phyloP scores from a whole-genome alignment of 2,329 filamentous ascomycete species.

The Salinomyces thailandicus region DNA sequence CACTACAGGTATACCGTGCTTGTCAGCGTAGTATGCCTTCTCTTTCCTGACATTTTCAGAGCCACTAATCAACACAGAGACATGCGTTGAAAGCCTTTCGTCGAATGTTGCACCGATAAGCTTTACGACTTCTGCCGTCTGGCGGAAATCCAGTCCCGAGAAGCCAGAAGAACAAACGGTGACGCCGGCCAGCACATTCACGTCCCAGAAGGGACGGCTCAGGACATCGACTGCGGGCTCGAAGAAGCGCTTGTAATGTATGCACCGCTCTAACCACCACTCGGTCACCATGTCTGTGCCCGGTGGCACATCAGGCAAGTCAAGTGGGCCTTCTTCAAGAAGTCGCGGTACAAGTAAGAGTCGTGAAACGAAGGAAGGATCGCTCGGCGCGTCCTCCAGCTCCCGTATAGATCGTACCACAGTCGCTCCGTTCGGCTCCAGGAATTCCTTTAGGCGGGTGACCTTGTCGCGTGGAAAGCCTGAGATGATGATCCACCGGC shows the following conservation, averaged over 20 bases:
- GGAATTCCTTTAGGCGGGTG: conserved; percentile 12
- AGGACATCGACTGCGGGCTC: conserved; percentile 60
- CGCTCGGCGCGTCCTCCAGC: conserved; percentile 12
- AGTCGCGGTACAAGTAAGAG: conserved; percentile 27
- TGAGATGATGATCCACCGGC: conserved; percentile 18
- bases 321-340: conserved; percentile 15
- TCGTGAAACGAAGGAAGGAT: conserved; percentile 9
- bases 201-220: conserved; percentile 60
- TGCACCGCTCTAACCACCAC: conserved; percentile 85
- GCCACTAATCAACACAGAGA: conserved; percentile 65
- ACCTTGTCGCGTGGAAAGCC: conserved; percentile 18
- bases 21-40: conserved; percentile 66
- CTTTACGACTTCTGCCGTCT: conserved; percentile 65
- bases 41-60: conserved; percentile 46
- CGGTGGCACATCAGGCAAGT: conserved; percentile 17
- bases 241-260: conserved; percentile 64
- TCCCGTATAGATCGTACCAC: conserved; percentile 16
- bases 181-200: conserved; percentile 11
- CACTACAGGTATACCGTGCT: conserved; percentile 73
- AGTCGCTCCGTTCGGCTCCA: conserved; percentile 22
- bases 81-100: conserved; percentile 60
- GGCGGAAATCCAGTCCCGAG: conserved; percentile 70
- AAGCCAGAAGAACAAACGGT: conserved; percentile 64
- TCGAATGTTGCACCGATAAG: conserved; percentile 67
- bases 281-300: conserved; percentile 56